phyloP scores from a whole-genome alignment of 139 green algal species.

The Chlamydomonas sp. region DNA sequence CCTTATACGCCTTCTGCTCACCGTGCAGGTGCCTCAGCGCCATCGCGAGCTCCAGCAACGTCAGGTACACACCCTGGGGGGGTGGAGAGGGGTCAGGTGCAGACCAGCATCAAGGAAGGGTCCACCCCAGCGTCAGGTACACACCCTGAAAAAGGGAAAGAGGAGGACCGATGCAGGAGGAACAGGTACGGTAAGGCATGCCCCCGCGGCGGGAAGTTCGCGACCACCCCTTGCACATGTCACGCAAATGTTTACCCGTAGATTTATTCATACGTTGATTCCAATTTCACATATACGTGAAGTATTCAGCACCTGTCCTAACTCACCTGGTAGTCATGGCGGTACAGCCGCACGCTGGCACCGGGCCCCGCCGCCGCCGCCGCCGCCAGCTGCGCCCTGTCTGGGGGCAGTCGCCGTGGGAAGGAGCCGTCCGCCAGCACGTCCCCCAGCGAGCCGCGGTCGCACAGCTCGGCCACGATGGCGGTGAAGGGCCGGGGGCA shows the following conservation, averaged over 20 bases:
- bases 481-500: neutral
- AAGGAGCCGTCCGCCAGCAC: constrained; percentile 10
- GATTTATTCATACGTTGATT: too few relatives aligned
- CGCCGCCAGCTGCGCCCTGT: neutral
- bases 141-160: too few relatives aligned
- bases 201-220: too few relatives aligned
- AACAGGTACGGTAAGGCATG: too few relatives aligned
- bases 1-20: too few relatives aligned
- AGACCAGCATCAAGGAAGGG: neutral
- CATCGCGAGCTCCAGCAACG: constrained; percentile 8
- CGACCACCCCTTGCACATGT: too few relatives aligned
- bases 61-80: constrained; percentile 18
- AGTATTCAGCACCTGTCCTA: too few relatives aligned
- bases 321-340: too few relatives aligned
- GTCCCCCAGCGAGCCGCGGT: constrained; percentile 9
- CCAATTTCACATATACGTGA: too few relatives aligned
- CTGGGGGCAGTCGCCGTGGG: neutral
- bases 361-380: neutral
- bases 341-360: neutral
- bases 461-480: constrained; percentile 18
- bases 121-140: neutral
- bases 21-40: constrained; percentile 25
- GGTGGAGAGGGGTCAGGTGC: neutral
- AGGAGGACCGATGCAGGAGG: too few relatives aligned
- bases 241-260: too few relatives aligned